Base-by-base conservation (phyloP, 139 green algal genomes). In the Volvox africanus region DNA sequence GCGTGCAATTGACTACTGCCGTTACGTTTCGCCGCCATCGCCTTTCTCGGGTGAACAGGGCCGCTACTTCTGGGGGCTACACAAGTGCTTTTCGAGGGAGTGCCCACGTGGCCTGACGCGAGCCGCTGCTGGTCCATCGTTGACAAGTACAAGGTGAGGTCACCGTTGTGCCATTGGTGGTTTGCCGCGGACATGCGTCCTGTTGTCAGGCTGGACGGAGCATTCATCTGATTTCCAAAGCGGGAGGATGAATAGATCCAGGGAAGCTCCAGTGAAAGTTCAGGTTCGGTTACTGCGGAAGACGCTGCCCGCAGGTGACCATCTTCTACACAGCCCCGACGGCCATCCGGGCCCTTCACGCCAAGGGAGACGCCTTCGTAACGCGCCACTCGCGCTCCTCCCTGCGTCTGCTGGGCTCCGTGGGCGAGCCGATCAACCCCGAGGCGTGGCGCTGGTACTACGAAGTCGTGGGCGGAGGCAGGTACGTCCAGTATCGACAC, bases 341-440 rank as follows among this genome's bases (percentile, higher is more conserved):
- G 2, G 95, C 96, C 50, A 97, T 99, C 62, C 95, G 98, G 68
- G 92, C 95, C 3, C 96, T 99, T 76, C 98, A 99, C 95, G 92
- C 93, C 69, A 88, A 93, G 20, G 98, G 97, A 17, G 96, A 99
- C 89, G 76, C 97, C 30, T 95, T 61, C 19, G 92, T 96, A 35
- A 94, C 78, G 36, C 86, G 84, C 80, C 89, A 96, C 91, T 87
- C 92, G 77, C 91, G 89, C 20, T 87, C 91, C 35, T 92, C 71
- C 62, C 94, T 99, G 88, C 93, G 95, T 81, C 89, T 99, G 30
- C 94, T 99, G 82, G 98, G 98, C 50, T 97, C 92, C 16, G 98
- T 99, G 83, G 98, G 98, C 0, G 98, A 99, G 94, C 98, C 98
- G 76, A 99, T 99, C 94, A 99, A 99, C 91, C 97, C 96, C 12